phyloP scores from a whole-genome alignment of 805 yeast genomes.

The Teunomyces aglyptinius region DNA sequence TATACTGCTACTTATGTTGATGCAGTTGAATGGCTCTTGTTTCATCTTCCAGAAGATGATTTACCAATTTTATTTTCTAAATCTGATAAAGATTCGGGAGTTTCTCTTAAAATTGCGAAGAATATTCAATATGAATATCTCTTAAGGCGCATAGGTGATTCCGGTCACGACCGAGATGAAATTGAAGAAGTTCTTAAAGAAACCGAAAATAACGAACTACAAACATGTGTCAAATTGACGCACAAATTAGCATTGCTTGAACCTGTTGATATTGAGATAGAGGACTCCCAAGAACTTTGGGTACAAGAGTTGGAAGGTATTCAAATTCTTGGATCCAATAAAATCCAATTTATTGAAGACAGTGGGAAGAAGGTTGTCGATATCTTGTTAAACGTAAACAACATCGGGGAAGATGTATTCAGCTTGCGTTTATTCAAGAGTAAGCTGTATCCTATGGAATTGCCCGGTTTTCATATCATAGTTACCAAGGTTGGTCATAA shows the following conservation, averaged over 20 bases:
- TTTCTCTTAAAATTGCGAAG: slow-evolving; percentile 55
- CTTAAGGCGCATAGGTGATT: slow-evolving; percentile 54
- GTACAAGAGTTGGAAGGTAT: slow-evolving; percentile 71
- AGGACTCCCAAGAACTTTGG: slow-evolving; percentile 56
- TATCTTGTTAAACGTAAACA: slow-evolving; percentile 23
- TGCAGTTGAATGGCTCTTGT: slow-evolving; percentile 72
- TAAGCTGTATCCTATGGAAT: slow-evolving; percentile 55
- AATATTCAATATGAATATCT: slow-evolving; percentile 56
- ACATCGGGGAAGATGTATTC: slow-evolving; percentile 16
- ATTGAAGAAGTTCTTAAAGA: slow-evolving; percentile 48
- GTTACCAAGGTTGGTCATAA: slow-evolving; percentile 43
- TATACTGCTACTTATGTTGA: slow-evolving; percentile 52
- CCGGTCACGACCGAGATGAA: slow-evolving; percentile 71
- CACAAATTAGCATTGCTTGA: slow-evolving; percentile 23
- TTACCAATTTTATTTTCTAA: slow-evolving; percentile 66
- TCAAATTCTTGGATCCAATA: slow-evolving; percentile 54
- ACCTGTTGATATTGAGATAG: slow-evolving; percentile 8
- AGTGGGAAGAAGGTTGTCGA: slow-evolving; percentile 32
- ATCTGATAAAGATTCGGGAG: slow-evolving; percentile 54
- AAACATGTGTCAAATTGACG: slow-evolving; percentile 52
- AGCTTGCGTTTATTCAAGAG: slow-evolving; percentile 26
- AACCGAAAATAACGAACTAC: slow-evolving; percentile 43
- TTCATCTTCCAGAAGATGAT: slow-evolving; percentile 94
- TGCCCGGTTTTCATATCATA: slow-evolving; percentile 65
- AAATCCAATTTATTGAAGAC: slow-evolving; percentile 23